Evolutionary conservation across 306 rosid species (phyloP).

Genomic region (Pachyrhizus erosus): DNA sequence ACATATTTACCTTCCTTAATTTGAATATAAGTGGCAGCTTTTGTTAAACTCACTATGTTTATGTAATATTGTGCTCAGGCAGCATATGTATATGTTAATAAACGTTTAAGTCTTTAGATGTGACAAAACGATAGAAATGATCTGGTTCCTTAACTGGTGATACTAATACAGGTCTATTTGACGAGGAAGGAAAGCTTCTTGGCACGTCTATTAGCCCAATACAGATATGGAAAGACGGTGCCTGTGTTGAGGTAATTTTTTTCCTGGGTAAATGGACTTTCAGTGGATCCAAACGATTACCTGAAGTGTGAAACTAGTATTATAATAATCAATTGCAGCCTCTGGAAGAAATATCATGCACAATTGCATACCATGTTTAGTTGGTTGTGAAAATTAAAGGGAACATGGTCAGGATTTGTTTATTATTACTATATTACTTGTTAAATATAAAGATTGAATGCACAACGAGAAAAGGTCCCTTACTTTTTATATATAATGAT

Average conservation of each 20-base stretch:
- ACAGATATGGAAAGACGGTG: slow-evolving; percentile 93
- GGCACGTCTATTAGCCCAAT: slow-evolving; percentile 90
- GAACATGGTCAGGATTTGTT: slow-evolving; percentile 24
- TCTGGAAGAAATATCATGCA: neutral
- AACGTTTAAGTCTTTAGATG: slow-evolving; percentile 9
- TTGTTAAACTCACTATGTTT: neutral
- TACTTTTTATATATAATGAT: no score
- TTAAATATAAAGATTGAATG: no score
- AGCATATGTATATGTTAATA: neutral
- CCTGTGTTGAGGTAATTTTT: slow-evolving; percentile 72
- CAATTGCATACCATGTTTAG: slow-evolving; percentile 1
- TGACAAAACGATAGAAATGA: slow-evolving; percentile 25
- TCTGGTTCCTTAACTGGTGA: neutral
- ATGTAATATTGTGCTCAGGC: neutral
- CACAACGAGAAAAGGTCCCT: no score
- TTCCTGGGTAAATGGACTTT: slow-evolving; percentile 22
- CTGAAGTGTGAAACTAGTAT: slow-evolving; percentile 17
- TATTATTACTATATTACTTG: slow-evolving; percentile 11
- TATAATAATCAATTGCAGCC: slow-evolving; percentile 22
- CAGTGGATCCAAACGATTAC: slow-evolving; percentile 11
- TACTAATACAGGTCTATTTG: slow-evolving; percentile 74
- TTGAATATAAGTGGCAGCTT: neutral
- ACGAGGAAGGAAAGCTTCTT: slow-evolving; percentile 86
- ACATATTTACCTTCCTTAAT: neutral
- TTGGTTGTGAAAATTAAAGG: slow-evolving; percentile 8